These are phyloP conservation scores for Acanthamoeba triangularis DNA, from an alignment of 208 protist genomes.

Conservation along the genomic window DNA sequence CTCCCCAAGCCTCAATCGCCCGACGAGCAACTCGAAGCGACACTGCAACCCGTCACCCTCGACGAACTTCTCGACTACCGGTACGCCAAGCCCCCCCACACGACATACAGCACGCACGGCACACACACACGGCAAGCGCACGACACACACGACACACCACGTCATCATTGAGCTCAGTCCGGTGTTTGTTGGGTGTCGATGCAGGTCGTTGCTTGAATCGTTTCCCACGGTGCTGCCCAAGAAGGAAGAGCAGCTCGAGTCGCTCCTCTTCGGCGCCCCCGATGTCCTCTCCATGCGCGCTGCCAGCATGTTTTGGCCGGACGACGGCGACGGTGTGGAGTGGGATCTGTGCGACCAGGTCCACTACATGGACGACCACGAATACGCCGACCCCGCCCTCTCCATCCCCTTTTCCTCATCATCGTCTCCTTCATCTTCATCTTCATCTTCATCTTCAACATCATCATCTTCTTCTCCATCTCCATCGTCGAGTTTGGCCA, in stretches of 20 bases:
- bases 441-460: too few species aligned
- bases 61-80: slow-evolving; percentile 22
- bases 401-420: not conserved
- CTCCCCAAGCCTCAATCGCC: not conserved
- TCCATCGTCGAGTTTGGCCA: not conserved
- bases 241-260: not conserved
- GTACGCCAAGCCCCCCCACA: not conserved
- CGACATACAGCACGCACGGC: not conserved
- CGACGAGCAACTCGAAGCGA: not conserved
- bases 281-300: not conserved
- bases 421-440: too few species aligned
- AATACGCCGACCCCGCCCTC: not conserved
- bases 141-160: not conserved
- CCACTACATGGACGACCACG: not conserved
- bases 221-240: not conserved
- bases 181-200: not conserved
- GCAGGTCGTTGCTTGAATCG: not conserved
- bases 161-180: not conserved
- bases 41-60: not conserved
- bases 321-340: not conserved
- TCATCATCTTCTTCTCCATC: too few species aligned
- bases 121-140: not conserved
- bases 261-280: not conserved
- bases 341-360: not conserved
- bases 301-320: not conserved